Conservation (phyloP, 805 yeast genomes). For the Cyberlindnera euphorbiiphila region DNA sequence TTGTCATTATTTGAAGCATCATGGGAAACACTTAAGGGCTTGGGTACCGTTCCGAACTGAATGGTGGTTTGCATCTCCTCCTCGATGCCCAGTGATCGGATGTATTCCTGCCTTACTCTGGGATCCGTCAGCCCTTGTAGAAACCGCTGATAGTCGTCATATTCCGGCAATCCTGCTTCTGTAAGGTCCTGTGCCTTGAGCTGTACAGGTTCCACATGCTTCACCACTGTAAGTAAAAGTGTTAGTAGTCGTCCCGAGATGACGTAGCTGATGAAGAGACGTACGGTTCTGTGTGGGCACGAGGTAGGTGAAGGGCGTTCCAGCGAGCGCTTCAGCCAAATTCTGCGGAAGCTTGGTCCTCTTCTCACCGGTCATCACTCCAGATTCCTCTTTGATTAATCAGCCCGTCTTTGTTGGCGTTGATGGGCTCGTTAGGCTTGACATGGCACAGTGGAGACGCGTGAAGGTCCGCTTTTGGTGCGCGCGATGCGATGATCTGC, state of each 20-base stretch:
- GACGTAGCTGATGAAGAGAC: conserved; percentile 15
- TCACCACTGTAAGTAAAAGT: conserved; percentile 8
- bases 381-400: not conserved
- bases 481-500: too few relatives aligned
- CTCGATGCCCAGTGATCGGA: conserved; percentile 4
- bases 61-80: conserved; percentile 5
- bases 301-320: conserved; percentile 35
- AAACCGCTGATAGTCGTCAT: not conserved
- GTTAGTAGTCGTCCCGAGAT: conserved; percentile 6
- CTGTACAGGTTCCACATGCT: conserved; percentile 1
- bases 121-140: not conserved
- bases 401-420: not conserved
- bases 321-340: conserved; percentile 29
- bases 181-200: not conserved
- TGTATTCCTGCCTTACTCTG: conserved; percentile 2
- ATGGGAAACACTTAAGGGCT: not conserved
- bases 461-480: too few relatives aligned
- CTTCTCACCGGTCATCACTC: not conserved
- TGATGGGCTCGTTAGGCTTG: too few relatives aligned
- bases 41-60: conserved; percentile 5
- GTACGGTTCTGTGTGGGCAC: conserved; percentile 38
- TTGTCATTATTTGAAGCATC: not conserved
- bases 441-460: too few relatives aligned
- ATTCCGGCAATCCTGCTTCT: conserved; percentile 4
- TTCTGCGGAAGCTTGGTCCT: conserved; percentile 17